Evolutionary conservation across 768 basidiomycete genomes (phyloP), one percentile per base, ranked within the genome.

Genomic region (Boletus rubescentipes): DNA sequence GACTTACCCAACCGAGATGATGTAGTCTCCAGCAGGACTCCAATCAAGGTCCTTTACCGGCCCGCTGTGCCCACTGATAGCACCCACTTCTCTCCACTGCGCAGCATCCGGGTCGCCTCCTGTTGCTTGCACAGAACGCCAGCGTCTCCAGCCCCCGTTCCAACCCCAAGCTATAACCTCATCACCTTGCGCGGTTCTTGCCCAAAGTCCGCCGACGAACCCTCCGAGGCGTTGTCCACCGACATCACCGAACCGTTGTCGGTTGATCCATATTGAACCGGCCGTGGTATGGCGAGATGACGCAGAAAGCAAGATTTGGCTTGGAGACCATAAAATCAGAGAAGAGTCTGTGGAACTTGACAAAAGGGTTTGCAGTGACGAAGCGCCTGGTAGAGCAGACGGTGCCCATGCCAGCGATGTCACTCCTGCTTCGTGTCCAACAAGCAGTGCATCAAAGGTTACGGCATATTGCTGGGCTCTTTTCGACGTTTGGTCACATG

Each of bases 311-410:
- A 72, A 57, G 12, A 81, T 70, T 9, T 77, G 72, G 0, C 91
- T 85, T 2, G 92, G 91, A 2, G 89, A 86, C 97, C 97, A 99
- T 48, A 98, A 72, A 55, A 98, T 98, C 26, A 98, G 68, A 9
- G 95, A 98, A 18, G 95, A 96, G 70, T 99, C 97, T 2, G 91
- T 88, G 1, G 97, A 96, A 6, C 93, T 89, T 11, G 94, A 95
- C n/a, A 98, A 77, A 7, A 98, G 79, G 0, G 83, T 85, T 4
- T 53, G 61, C 8, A 78, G 78, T 15, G 59, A 34, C 2, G 61
- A 59, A 46, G 63, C 61, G 9, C 54, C 23, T 9, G 42, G 32
- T 12, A 72, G 63, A 7, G 57, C 31, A 34, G 65, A 64, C 1
- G 87, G 83, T 11, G 86, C 78, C 93, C 95, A 99, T 32, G 85